These are phyloP conservation scores for Phenoliferia sp. DNA, from an alignment of 1,284 basidiomycete genomes.

Conservation along the genomic window DNA sequence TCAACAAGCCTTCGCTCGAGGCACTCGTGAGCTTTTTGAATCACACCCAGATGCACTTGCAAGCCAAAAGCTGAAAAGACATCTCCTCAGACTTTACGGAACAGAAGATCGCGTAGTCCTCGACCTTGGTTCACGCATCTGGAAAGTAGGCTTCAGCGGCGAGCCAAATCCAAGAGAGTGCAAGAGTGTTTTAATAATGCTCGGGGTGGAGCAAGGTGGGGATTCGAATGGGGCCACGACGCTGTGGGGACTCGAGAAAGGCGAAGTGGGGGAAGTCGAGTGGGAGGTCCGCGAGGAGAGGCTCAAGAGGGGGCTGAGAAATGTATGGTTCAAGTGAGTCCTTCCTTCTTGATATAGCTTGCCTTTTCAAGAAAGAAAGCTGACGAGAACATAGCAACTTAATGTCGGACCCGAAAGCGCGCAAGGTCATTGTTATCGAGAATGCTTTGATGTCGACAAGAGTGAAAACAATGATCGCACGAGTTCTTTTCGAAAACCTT, in stretches of 20 bases:
- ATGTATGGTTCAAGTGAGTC: slow-evolving; percentile 78
- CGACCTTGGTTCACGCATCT: slow-evolving; percentile 74
- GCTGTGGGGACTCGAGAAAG: slow-evolving; percentile 25
- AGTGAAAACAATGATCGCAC: slow-evolving; percentile 81
- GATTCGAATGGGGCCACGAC: neutral
- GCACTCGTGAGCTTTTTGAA: slow-evolving; percentile 9
- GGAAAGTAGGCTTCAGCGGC: slow-evolving; percentile 85
- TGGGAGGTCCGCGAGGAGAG: slow-evolving; percentile 49
- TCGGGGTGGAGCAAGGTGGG: slow-evolving; percentile 6
- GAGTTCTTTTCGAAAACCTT: slow-evolving; percentile 81
- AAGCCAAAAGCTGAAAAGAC: neutral
- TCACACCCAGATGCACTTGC: neutral
- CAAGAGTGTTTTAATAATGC: slow-evolving; percentile 44
- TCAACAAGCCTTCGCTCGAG: slow-evolving; percentile 20
- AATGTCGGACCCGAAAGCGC: slow-evolving; percentile 84
- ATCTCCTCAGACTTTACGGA: slow-evolving; percentile 60
- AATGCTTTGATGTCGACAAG: slow-evolving; percentile 78
- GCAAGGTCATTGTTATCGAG: slow-evolving; percentile 88
- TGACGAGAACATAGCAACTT: slow-evolving; percentile 59
- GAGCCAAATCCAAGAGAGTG: slow-evolving; percentile 76
- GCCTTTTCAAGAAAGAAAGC: neutral
- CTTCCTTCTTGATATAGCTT: neutral
- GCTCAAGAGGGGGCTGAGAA: slow-evolving; percentile 62
- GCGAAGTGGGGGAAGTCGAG: slow-evolving; percentile 15
- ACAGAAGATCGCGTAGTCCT: slow-evolving; percentile 79